Evolutionary conservation across 176 grass and related monocot species (phyloP).

Genomic region (Thalia dealbata): DNA sequence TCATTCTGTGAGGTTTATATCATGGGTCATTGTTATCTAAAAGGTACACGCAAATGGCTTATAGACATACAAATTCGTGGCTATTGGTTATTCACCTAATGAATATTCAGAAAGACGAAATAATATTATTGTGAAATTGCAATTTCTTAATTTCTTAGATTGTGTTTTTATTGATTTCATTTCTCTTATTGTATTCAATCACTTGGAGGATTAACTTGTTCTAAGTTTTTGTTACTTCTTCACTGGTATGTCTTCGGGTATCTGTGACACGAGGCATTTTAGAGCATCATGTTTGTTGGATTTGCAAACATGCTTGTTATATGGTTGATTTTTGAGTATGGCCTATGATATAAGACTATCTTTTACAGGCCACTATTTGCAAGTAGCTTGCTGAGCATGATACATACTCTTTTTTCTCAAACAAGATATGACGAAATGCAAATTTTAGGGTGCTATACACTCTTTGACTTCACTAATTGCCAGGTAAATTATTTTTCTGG

Average conservation of each 20-base stretch:
- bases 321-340: not conserved
- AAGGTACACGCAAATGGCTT: too few relatives aligned
- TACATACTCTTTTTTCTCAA: slow-evolving; percentile 93
- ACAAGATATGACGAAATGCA: slow-evolving; percentile 85
- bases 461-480: slow-evolving; percentile 92
- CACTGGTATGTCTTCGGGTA: too few relatives aligned
- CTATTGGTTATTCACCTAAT: not conserved
- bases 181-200: not conserved
- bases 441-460: slow-evolving; percentile 74
- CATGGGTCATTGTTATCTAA: not conserved
- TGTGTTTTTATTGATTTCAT: not conserved
- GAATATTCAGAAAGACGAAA: not conserved
- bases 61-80: not conserved
- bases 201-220: not conserved
- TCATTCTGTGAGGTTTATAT: not conserved
- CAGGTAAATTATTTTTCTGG: slow-evolving; percentile 49
- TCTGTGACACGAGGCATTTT: not conserved
- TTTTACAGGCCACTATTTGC: slow-evolving; percentile 81
- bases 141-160: not conserved
- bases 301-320: not conserved
- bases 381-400: slow-evolving; percentile 78
- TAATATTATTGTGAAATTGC: not conserved
- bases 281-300: not conserved
- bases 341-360: not conserved
- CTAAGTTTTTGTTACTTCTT: not conserved